Conservation (phyloP, 106 monocot genomes). For the Narthecium ossifragum region DNA sequence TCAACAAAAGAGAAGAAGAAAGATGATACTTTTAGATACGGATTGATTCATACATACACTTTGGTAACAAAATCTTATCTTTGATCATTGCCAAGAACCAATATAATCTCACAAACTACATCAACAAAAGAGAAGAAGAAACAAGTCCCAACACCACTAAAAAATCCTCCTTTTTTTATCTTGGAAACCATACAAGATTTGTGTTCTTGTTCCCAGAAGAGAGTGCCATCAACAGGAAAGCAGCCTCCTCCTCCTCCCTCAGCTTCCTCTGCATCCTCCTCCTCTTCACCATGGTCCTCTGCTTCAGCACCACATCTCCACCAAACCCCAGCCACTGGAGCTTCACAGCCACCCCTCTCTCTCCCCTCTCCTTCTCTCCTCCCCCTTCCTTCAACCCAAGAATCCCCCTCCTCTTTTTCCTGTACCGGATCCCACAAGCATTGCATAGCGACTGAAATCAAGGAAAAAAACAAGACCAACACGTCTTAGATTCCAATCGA, state of each 20-base stretch:
- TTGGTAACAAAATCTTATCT: too few species aligned
- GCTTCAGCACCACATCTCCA: constrained; percentile 12
- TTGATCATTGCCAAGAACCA: too few species aligned
- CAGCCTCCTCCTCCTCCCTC: constrained; percentile 31
- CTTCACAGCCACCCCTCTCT: background rate
- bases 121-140: background rate
- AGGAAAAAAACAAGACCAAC: background rate
- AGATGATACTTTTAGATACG: too few species aligned
- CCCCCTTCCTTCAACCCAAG: background rate
- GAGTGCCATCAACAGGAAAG: constrained; percentile 30
- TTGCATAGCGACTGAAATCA: constrained; percentile 37
- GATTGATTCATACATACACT: too few species aligned
- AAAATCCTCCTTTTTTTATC: background rate
- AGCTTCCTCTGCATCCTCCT: constrained; percentile 6
- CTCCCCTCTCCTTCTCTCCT: constrained; percentile 3
- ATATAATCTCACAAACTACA: background rate
- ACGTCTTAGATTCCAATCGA: background rate
- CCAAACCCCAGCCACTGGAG: constrained; percentile 17
- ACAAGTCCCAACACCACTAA: background rate
- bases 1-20: background rate
- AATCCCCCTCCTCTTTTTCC: constrained; percentile 21
- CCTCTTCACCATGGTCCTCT: constrained; percentile 3
- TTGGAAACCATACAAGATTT: background rate
- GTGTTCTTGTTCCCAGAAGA: constrained; percentile 13
- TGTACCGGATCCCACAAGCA: constrained; percentile 45